Evolutionary conservation across 352 stramenopile species (phyloP).

Genomic region (Pythium rhizo-oryzae): DNA sequence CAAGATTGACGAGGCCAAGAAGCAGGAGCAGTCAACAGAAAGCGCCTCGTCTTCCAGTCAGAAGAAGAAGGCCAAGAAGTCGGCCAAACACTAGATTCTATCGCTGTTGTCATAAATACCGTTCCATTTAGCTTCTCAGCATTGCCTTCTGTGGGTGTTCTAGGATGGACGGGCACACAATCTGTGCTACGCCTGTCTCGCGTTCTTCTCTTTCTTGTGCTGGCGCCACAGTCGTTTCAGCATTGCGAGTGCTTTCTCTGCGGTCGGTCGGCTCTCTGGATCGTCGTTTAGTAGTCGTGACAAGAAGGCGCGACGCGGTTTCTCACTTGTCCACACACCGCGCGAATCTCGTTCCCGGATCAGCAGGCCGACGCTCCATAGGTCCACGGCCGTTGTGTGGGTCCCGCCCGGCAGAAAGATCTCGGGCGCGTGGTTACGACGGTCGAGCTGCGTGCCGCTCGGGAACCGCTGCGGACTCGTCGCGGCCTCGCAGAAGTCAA

Average conservation of each 20-base stretch:
- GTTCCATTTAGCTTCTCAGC: background rate
- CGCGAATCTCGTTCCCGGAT: background rate
- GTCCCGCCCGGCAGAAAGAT: slow-evolving; percentile 6
- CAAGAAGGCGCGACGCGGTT: background rate
- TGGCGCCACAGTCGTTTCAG: background rate
- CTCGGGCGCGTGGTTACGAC: slow-evolving; percentile 11
- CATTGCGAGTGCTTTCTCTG: background rate
- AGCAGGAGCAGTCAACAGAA: slow-evolving; percentile 30
- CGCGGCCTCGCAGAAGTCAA: background rate
- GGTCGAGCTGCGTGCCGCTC: background rate
- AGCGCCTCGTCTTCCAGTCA: slow-evolving; percentile 7
- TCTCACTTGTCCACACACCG: background rate
- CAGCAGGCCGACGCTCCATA: slow-evolving; percentile 17
- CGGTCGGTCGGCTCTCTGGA: background rate
- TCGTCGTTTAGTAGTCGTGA: background rate
- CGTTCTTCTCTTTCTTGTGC: background rate
- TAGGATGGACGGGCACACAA: background rate
- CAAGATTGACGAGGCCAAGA: slow-evolving; percentile 70
- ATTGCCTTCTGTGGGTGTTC: background rate
- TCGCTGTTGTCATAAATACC: slow-evolving; percentile 16
- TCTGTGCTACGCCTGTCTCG: background rate
- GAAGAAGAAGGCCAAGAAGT: slow-evolving; percentile 25
- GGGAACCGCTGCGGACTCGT: slow-evolving; percentile 3
- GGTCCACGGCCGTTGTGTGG: slow-evolving; percentile 19
- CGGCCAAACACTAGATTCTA: slow-evolving; percentile 23